Base-by-base conservation (phyloP, 768 basidiomycete genomes). In the Boletus edulis region DNA sequence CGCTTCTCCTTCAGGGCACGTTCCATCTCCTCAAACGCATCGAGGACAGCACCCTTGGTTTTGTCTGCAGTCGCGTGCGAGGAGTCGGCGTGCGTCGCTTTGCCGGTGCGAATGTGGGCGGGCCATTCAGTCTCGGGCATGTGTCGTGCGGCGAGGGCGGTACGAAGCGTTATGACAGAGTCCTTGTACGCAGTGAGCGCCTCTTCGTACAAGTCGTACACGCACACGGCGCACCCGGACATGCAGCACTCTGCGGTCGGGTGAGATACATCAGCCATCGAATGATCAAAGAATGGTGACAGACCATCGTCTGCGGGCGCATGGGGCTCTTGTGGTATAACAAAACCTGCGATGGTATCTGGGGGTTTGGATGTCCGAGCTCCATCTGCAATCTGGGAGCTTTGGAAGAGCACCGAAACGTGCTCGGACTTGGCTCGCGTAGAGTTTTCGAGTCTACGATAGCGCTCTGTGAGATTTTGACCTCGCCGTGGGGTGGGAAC, bases 141-240 rank as follows among this genome's bases (percentile, higher is more conserved):
- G 27, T 71, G 67, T 51, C 76, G 68, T 0, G 71, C 65, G 2
- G 64, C 45, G 13, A 94, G 81, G 3, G 81, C 74, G 6, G 69
- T 45, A n/a, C 80, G 78, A 11, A 94, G 69, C 0, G 73, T 56
- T 3, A 63, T 62, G 0, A 93, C 59, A 5, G 84, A 77, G 13
- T 79, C 76, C 24, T 80, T 78, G 73, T 93, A 93, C 13, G 73
- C 75, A 22, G 75, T 74, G 3, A 91, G 68, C 1, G 86, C 81
- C 46, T 93, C 91, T 56, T 89, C 84, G 71, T 94, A 92, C 24
- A 94, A 69, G 62, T 93, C 91, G 71, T 95, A 91, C 9, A 95
- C 88, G 68, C 94, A 95, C n/a, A 94, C 72, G 0, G 92, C 89
- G 65, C 94, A 96, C 31, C 91, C 91, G 3, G 91, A 93, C 93